These are phyloP conservation scores for Asterochloris erici DNA, from an alignment of 139 green algal species.

Conservation along the genomic window DNA sequence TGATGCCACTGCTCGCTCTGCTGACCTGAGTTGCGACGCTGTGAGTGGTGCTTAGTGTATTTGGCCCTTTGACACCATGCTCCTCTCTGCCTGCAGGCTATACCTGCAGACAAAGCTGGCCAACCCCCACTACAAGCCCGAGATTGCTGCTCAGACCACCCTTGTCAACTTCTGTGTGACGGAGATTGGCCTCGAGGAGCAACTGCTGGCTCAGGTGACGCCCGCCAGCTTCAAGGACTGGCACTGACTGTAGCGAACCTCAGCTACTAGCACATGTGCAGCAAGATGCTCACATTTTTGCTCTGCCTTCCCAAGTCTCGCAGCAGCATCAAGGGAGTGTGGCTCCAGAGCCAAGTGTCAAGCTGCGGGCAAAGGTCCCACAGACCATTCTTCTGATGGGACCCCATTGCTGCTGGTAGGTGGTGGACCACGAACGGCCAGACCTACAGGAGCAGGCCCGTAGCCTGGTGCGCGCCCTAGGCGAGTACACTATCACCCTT, in stretches of 20 bases:
- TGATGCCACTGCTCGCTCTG: neutral
- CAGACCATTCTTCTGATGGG: neutral
- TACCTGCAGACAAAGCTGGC: constrained; percentile 87
- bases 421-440: constrained; percentile 80
- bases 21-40: neutral
- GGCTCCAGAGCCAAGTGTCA: too few species aligned
- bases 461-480: constrained; percentile 67
- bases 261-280: neutral
- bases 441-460: constrained; percentile 72
- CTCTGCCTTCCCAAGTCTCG: too few species aligned
- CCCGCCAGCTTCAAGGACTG: neutral
- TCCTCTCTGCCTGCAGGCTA: constrained; percentile 32
- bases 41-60: neutral
- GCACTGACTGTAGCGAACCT: neutral
- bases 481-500: constrained; percentile 83
- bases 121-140: constrained; percentile 89
- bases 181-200: constrained; percentile 85
- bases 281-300: neutral
- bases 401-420: neutral
- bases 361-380: neutral
- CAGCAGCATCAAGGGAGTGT: too few species aligned
- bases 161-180: constrained; percentile 92
- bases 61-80: neutral
- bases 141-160: constrained; percentile 85
- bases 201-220: constrained; percentile 73